These are phyloP conservation scores for Populus davidiana DNA, from an alignment of 345 rosid species.

Conservation along the genomic window DNA sequence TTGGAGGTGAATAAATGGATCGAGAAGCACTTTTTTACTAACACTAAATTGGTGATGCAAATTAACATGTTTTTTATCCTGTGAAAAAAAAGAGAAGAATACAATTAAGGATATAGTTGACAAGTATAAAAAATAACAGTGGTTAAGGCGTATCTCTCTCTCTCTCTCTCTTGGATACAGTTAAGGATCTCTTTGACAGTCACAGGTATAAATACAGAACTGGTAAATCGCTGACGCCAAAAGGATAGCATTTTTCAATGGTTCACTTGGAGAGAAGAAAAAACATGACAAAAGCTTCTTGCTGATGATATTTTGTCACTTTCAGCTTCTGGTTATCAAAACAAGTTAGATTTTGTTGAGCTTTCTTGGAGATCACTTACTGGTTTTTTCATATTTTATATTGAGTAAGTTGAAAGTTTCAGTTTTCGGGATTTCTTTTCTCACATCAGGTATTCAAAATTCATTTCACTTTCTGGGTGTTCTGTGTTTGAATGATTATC, in stretches of 20 bases:
- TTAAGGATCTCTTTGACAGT: not conserved
- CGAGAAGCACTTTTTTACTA: no score
- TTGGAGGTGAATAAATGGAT: no score
- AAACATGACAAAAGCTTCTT: not conserved
- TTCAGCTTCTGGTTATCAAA: conserved; percentile 3
- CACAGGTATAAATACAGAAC: not conserved
- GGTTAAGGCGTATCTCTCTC: no score
- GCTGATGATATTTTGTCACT: not conserved
- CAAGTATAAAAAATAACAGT: no score
- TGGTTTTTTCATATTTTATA: not conserved
- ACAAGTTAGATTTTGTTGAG: not conserved
- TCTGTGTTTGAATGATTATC: not conserved
- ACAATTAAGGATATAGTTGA: no score
- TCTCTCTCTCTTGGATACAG: not conserved
- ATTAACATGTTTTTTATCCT: no score
- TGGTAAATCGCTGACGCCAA: not conserved
- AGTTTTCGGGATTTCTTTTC: not conserved
- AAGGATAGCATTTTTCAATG: not conserved
- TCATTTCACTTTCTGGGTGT: not conserved
- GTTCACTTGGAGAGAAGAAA: not conserved
- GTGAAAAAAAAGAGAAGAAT: no score
- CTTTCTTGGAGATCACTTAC: not conserved
- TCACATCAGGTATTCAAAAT: conserved; percentile 1
- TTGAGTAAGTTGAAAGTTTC: not conserved
- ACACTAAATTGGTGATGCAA: no score